Evolutionary conservation across 352 stramenopile genomes (phyloP).

Genomic region (Thraustochytrium sp.): DNA sequence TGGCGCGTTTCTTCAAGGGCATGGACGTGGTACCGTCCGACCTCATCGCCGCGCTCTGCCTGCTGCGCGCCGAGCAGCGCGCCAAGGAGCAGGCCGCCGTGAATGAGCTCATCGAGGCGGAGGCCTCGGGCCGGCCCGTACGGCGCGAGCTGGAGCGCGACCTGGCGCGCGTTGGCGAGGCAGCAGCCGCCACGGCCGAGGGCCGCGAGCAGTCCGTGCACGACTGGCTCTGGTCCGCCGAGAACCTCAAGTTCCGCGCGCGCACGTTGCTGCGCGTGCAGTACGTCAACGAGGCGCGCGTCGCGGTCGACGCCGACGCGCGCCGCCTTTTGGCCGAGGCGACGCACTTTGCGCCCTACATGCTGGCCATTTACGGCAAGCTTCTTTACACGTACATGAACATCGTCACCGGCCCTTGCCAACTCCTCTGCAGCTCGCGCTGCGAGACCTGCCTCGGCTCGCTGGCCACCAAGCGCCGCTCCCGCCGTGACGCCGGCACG

Average conservation of each 20-base stretch:
- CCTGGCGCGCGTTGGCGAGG: neutral
- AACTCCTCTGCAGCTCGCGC: neutral
- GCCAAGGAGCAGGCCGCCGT: neutral
- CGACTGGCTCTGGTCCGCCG: slow-evolving; percentile 11
- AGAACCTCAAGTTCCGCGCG: neutral
- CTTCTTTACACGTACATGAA: slow-evolving; percentile 42
- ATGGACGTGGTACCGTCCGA: slow-evolving; percentile 38
- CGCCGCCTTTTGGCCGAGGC: neutral
- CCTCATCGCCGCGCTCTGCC: slow-evolving; percentile 28
- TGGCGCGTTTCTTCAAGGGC: slow-evolving; percentile 41
- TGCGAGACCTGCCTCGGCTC: neutral
- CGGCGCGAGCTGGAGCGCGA: neutral
- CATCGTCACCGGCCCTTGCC: slow-evolving; percentile 13
- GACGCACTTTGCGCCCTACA: slow-evolving; percentile 16
- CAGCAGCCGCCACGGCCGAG: neutral
- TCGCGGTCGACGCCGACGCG: slow-evolving; percentile 18
- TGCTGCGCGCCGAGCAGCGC: slow-evolving; percentile 35
- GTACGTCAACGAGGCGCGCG: neutral
- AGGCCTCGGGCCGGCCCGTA: neutral
- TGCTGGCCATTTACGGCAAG: slow-evolving; percentile 37
- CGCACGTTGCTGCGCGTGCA: neutral
- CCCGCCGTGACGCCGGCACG: neutral
- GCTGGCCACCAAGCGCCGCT: neutral
- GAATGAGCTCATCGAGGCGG: neutral
- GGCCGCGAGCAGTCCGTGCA: neutral